Base-by-base conservation (phyloP, 257 asterid species). In the Verbascum thapsus region DNA sequence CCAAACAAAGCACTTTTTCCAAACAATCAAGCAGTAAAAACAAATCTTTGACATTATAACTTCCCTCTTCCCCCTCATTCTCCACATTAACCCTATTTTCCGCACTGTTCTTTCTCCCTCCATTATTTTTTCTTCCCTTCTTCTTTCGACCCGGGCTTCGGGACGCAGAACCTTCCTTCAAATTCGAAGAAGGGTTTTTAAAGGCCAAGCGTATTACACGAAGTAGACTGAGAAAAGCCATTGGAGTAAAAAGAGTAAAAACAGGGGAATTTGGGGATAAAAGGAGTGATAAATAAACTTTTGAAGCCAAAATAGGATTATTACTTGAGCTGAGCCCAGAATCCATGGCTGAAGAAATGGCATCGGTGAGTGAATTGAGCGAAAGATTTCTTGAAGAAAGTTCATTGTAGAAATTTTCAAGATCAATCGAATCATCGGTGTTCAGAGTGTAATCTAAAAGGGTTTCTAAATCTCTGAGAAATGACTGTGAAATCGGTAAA, bases 211-310 rank as follows among this genome's bases (percentile, higher is more conserved):
- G 94, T 56, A 87, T 67, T 0, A 84, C 76, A 4, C 94, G 89
- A 58, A 89, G 86, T 40, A 89, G 85, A 35, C 85, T 82, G 61
- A 83, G 73, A 68, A 92, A 89, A 72, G 89, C 85, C 89, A 92
- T 79, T 59, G 99, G 99, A 58, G 90, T 87, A 58, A 89, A 89
- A 42, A 89, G 78, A 1, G 97, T 83, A 42, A 92, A 92, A 55
- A 89, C 96, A 2, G 96, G 99, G 38, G 88, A 82, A 76, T 83
- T 92, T 10, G 97, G 99, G 80, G 88, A 72, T 12, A 87, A 58
- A 67, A 89, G 76, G 26, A 92, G 73, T n/a, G 85, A 80, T 0
- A 92, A 69, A 52, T 89, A 92, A 22, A 83, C 95, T 43, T 81
- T 87, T 17, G 97, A 78, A 3, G 95, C 96, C 76, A 80, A 44